Percentiles rank a stretch among this genome's conserved stretches.
These are phyloP conservation scores for Aspergillus brunneoviolaceus DNA, from an alignment of 2,329 filamentous ascomycete genomes.

Conservation along the genomic window DNA sequence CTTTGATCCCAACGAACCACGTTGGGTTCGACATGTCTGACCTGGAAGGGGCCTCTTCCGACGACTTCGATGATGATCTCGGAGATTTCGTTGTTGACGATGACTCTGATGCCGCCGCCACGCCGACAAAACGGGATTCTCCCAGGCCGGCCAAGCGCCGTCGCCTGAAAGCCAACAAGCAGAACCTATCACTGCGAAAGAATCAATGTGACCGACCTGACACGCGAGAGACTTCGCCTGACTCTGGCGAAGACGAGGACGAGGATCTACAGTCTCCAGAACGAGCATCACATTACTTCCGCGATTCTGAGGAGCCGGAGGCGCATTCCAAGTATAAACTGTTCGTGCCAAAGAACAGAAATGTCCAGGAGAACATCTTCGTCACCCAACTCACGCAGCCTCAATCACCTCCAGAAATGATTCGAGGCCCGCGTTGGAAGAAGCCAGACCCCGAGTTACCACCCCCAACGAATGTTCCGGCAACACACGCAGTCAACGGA, in stretches of 20 bases:
- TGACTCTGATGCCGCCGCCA: slow-evolving; percentile 15
- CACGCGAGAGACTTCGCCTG: slow-evolving; percentile 19
- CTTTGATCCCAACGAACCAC: neutral
- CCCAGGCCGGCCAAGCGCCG: slow-evolving; percentile 37
- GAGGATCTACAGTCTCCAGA: slow-evolving; percentile 19
- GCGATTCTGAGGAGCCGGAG: slow-evolving; percentile 22
- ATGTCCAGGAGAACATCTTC: slow-evolving; percentile 45
- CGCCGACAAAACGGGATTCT: slow-evolving; percentile 12
- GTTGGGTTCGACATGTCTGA: slow-evolving; percentile 28
- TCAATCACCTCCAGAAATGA: slow-evolving; percentile 51
- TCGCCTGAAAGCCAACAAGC: slow-evolving; percentile 26
- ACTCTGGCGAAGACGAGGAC: slow-evolving; percentile 19
- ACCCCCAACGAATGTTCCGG: slow-evolving; percentile 12
- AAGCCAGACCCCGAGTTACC: slow-evolving; percentile 39
- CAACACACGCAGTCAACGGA: neutral
- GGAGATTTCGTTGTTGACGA: slow-evolving; percentile 31
- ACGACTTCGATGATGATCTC: slow-evolving; percentile 31
- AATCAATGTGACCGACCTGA: slow-evolving; percentile 15
- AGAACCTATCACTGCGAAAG: neutral
- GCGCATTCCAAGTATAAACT: slow-evolving; percentile 39
- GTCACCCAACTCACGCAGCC: slow-evolving; percentile 51
- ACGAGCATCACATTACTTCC: slow-evolving; percentile 13
- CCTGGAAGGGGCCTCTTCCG: slow-evolving; percentile 28
- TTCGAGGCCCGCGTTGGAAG: slow-evolving; percentile 53
- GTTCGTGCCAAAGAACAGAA: slow-evolving; percentile 42